Percentiles rank a stretch among this genome's conserved stretches.
Evolutionary conservation across 73 alveolate genomes (phyloP).

Genomic region (Effrenium voratum): DNA sequence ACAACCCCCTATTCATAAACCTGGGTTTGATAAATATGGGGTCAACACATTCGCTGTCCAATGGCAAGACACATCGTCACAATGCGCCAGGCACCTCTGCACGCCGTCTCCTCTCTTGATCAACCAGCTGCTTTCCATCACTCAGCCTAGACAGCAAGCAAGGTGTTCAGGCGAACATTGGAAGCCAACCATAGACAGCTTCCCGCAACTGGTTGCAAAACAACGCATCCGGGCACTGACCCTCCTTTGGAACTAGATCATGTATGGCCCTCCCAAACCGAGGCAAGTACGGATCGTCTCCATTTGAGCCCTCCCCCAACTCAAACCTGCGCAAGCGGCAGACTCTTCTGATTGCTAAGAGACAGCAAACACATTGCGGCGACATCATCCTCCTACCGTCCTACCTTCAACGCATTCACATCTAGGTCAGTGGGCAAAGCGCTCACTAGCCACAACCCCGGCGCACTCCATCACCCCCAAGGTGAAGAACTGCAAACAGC

Average conservation of each 20-base stretch:
- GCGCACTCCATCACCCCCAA: conserved; percentile 76
- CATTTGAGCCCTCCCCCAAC: conserved; percentile 20
- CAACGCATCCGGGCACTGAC: too few relatives aligned
- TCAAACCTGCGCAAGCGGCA: conserved; percentile 56
- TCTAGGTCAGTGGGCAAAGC: too few relatives aligned
- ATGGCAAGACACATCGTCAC: too few relatives aligned
- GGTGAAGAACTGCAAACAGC: conserved; percentile 70
- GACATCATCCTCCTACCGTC: too few relatives aligned
- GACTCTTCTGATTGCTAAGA: too few relatives aligned
- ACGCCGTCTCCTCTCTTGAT: conserved; percentile 60
- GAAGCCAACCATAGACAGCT: background rate
- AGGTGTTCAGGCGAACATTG: background rate
- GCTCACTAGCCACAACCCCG: background rate
- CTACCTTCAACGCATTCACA: too few relatives aligned
- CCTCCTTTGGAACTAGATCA: too few relatives aligned
- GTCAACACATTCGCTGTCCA: too few relatives aligned
- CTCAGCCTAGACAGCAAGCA: background rate
- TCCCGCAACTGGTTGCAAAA: background rate
- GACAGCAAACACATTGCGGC: too few relatives aligned
- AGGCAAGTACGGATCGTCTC: conserved; percentile 10
- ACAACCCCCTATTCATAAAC: too few relatives aligned
- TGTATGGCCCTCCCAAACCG: too few relatives aligned
- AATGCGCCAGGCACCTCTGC: conserved; percentile 76
- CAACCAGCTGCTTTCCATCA: conserved; percentile 85
- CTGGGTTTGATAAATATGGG: too few relatives aligned